Conservation (phyloP, 768 basidiomycete genomes). For the Pleurotus tuoliensis region DNA sequence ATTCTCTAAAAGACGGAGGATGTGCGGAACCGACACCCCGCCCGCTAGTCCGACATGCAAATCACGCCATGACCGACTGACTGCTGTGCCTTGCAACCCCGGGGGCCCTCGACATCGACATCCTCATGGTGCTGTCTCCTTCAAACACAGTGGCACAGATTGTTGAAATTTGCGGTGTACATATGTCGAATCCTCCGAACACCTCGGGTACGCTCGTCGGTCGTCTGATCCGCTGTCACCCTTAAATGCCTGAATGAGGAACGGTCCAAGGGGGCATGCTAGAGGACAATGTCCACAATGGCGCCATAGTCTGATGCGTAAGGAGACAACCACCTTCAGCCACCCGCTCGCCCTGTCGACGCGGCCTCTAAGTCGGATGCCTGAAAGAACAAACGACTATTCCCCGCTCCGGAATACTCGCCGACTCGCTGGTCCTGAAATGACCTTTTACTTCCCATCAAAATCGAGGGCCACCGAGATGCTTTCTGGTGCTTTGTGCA, state of each 20-base stretch:
- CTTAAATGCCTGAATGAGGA: background rate
- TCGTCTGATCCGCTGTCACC: background rate
- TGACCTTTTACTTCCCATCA: slow-evolving; percentile 3
- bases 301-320: background rate
- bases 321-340: background rate
- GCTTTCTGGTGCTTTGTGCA: background rate
- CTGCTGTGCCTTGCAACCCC: too few species aligned
- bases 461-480: background rate
- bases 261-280: too few species aligned
- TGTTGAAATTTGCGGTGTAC: too few species aligned
- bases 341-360: background rate
- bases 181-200: background rate
- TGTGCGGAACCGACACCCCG: too few species aligned
- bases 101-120: too few species aligned
- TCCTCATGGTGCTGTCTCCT: too few species aligned
- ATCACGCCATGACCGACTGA: too few species aligned
- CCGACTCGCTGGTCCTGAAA: slow-evolving; percentile 3
- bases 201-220: background rate
- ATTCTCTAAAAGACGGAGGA: too few species aligned
- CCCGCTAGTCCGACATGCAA: too few species aligned
- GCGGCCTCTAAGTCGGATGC: background rate
- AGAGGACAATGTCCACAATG: too few species aligned
- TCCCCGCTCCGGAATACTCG: too few species aligned
- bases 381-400: background rate
- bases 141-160: too few species aligned